phyloP scores from a whole-genome alignment of 1,284 basidiomycete genomes.

The Xerocomus minutiporus region DNA sequence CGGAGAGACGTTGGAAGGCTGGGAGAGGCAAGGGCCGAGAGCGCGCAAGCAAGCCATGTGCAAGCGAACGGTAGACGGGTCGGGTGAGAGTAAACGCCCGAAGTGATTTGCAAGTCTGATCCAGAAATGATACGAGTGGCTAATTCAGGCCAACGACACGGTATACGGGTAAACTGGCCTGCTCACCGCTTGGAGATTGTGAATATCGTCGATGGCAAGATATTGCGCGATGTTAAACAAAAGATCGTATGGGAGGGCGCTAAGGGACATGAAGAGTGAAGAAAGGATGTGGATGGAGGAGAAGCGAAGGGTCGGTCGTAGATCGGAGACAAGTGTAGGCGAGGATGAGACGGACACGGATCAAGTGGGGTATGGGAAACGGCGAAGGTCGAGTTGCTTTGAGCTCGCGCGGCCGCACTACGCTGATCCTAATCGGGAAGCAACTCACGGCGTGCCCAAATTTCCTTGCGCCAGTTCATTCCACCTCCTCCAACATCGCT shows the following conservation, averaged over 20 bases:
- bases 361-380: slow-evolving; percentile 18
- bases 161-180: not conserved
- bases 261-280: slow-evolving; percentile 32
- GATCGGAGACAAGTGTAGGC: slow-evolving; percentile 7
- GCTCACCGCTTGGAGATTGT: slow-evolving; percentile 55
- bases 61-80: slow-evolving; percentile 61
- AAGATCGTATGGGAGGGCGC: slow-evolving; percentile 62
- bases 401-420: not conserved
- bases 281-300: not conserved
- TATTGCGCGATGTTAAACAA: slow-evolving; percentile 59
- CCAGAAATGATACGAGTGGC: not conserved
- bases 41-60: slow-evolving; percentile 53
- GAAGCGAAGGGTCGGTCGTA: not conserved
- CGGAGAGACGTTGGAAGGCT: slow-evolving; percentile 61
- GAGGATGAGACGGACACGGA: slow-evolving; percentile 5
- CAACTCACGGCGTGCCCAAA: too few species aligned
- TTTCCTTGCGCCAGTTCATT: too few species aligned
- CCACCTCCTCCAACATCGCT: too few species aligned
- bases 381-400: slow-evolving; percentile 2
- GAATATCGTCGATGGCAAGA: slow-evolving; percentile 55
- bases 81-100: slow-evolving; percentile 57
- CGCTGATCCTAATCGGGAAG: slow-evolving; percentile 14
- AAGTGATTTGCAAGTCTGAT: slow-evolving; percentile 57
- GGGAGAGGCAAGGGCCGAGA: slow-evolving; percentile 64
- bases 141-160: not conserved